phyloP scores from a whole-genome alignment of 2,329 filamentous ascomycete genomes.

The Zopfia rhizophila region DNA sequence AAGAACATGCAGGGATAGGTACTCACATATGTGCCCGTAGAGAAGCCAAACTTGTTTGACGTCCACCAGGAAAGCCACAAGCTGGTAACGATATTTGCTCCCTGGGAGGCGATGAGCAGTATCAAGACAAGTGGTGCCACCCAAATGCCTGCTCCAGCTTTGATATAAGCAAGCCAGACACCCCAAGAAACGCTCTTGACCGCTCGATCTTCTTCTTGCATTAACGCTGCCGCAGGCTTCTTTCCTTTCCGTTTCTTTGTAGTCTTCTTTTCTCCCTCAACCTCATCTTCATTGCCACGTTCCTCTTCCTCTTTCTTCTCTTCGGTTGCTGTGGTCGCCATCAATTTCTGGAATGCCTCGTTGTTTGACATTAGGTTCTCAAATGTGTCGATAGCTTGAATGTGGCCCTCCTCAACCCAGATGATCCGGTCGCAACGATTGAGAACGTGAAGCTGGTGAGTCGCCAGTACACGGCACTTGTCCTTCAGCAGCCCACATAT shows the following conservation, averaged over 20 bases:
- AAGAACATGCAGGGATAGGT: conserved; percentile 38
- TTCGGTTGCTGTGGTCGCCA: conserved; percentile 81
- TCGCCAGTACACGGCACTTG: conserved; percentile 91
- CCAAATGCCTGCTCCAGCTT: conserved; percentile 76
- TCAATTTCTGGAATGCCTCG: conserved; percentile 80
- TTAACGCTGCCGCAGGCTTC: conserved; percentile 67
- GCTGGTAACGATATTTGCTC: conserved; percentile 85
- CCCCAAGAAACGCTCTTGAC: conserved; percentile 81
- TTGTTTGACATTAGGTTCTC: conserved; percentile 85
- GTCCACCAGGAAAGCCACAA: conserved; percentile 97
- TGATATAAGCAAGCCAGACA: conserved; percentile 81
- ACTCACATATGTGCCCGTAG: conserved; percentile 76
- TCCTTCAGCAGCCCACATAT: conserved; percentile 88
- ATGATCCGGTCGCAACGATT: conserved; percentile 91
- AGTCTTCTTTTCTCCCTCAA: conserved; percentile 62
- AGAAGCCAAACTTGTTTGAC: conserved; percentile 76
- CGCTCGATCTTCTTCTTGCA: conserved; percentile 79
- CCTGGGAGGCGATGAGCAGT: conserved; percentile 78
- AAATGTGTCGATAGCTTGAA: conserved; percentile 89
- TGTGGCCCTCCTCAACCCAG: conserved; percentile 87
- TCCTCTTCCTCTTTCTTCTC: conserved; percentile 58
- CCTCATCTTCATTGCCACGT: conserved; percentile 67
- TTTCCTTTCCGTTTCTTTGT: conserved; percentile 58
- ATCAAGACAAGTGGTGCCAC: conserved; percentile 72
- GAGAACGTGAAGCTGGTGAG: conserved; percentile 93